Percentiles rank a stretch among this genome's conserved stretches.
phyloP scores from a whole-genome alignment of 768 basidiomycete genomes.

The Butyriboletus loyo region DNA sequence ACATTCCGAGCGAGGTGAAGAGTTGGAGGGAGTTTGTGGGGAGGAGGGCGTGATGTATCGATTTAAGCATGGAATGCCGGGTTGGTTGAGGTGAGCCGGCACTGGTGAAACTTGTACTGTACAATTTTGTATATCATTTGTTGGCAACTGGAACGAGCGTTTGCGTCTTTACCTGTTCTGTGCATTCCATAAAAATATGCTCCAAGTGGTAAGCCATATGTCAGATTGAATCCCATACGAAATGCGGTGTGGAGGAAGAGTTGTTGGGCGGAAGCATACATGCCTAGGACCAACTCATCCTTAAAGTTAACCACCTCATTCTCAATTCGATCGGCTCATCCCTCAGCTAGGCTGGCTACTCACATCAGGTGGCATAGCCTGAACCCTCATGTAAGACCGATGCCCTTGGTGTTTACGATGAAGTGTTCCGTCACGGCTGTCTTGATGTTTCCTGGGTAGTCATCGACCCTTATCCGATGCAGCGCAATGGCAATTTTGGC shows the following conservation, averaged over 20 bases:
- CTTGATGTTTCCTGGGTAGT: constrained; percentile 58
- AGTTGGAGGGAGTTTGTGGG: constrained; percentile 93
- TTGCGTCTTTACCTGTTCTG: not conserved
- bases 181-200: too few species aligned
- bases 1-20: constrained; percentile 85
- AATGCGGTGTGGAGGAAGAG: too few species aligned
- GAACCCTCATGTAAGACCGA: constrained; percentile 52
- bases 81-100: not conserved
- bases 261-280: too few species aligned
- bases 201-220: too few species aligned
- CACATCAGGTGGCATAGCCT: too few species aligned
- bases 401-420: constrained; percentile 46
- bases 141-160: too few species aligned
- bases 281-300: too few species aligned
- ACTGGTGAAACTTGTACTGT: not conserved
- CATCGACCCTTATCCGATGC: constrained; percentile 56
- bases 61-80: too few species aligned
- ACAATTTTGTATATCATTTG: not conserved
- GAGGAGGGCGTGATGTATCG: constrained; percentile 44
- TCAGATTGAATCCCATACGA: too few species aligned
- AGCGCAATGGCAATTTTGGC: constrained; percentile 58
- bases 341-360: too few species aligned
- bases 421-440: constrained; percentile 69
- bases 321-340: too few species aligned
- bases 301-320: too few species aligned